Evolutionary conservation across 805 yeast genomes (phyloP).

Genomic region (Metschnikowia gruessii): DNA sequence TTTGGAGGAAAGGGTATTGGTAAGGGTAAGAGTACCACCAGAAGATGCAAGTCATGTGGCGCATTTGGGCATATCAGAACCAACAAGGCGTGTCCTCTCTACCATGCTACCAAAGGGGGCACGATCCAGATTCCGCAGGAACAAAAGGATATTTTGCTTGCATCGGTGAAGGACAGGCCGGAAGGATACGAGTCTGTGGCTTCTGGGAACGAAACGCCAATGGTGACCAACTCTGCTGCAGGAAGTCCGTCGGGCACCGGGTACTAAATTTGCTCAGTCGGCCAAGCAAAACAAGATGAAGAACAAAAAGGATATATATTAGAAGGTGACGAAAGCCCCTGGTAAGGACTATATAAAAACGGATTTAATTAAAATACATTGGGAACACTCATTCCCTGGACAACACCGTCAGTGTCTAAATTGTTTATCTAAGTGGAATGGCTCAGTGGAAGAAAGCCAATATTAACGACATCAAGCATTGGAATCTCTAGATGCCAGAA

Average conservation of each 20-base stretch:
- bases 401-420: neutral
- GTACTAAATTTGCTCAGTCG: neutral
- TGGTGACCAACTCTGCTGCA: slow-evolving; percentile 3
- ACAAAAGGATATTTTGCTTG: slow-evolving; percentile 20
- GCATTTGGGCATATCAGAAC: slow-evolving; percentile 94
- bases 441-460: too few relatives aligned
- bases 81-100: slow-evolving; percentile 88
- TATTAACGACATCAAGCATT: too few relatives aligned
- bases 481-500: neutral
- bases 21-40: slow-evolving; percentile 65
- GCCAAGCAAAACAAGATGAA: neutral
- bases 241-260: slow-evolving; percentile 5
- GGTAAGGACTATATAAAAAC: neutral
- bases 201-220: slow-evolving; percentile 9
- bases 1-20: slow-evolving; percentile 68
- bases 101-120: slow-evolving; percentile 39
- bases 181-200: slow-evolving; percentile 8
- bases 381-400: neutral
- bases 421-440: neutral
- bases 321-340: neutral
- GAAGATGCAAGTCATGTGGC: slow-evolving; percentile 94
- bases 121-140: slow-evolving; percentile 21
- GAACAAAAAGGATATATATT: neutral
- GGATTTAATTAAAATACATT: neutral
- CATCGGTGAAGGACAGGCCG: slow-evolving; percentile 15